Evolutionary conservation across 2,329 filamentous ascomycete genomes (phyloP), one percentile per base, ranked within the genome.

Genomic region (Thielaviopsis euricoi): DNA sequence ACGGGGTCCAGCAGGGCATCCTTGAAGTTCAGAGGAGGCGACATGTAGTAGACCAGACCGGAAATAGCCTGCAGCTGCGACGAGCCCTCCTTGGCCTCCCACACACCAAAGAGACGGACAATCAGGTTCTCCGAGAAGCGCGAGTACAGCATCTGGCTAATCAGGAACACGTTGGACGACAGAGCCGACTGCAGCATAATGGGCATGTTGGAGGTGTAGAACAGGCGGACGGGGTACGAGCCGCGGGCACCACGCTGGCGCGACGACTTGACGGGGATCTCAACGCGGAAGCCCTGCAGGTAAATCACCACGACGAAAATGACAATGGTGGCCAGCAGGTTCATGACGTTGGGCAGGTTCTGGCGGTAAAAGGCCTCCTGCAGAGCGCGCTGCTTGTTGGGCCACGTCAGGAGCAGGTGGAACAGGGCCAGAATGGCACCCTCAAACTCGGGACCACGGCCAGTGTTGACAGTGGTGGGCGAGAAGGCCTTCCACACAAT

Each of bases 161-260:
- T 89, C 64, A 98, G 79, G 84, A 98, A 98, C 75, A 98, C 83
- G 80, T 98, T 98, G 80, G 91, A 96, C 65, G 89, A 95, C 65
- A 98, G 83, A 66, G 93, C 93, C 53, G 91, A 97, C 79, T 98
- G 94, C 72, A 98, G 81, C 93, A 98, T 98, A 76, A 98, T 98
- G 70, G 93, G 93, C 94, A 98, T 98, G 86, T 98, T 98, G 72
- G 90, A 96, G 70, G 93, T 98, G 79, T 98, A 98, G 83, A 98
- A 98, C 61, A 98, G 87, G 69, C 94, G 91, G 72, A 98, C 83
- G 67, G 93, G 93, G 82, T 97, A 98, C 48, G 90, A 95, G 68
- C 91, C 94, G 68, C 93, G 91, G 71, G 95, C 93, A 74, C 93
- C 93, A 80, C 93, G 90, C 82, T 98, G 93, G 76, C 93, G 90